Evolutionary conservation across 495 filamentous ascomycete species (phyloP).

Genomic region (Cairneyella variabilis): DNA sequence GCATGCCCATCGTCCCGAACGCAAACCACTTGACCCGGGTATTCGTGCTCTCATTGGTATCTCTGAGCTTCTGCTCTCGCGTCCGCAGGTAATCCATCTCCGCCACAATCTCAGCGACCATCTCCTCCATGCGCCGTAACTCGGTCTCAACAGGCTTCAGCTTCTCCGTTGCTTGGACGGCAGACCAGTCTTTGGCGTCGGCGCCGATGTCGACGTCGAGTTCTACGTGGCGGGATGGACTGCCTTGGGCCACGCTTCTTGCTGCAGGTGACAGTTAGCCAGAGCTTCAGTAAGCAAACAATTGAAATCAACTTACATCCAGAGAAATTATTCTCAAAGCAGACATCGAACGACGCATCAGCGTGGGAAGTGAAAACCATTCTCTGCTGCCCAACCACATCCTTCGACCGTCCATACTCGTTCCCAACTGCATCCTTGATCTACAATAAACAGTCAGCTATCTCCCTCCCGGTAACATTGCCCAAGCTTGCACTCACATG

Average conservation of each 20-base stretch:
- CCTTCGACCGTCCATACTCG: conserved; percentile 86
- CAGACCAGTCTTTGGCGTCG: conserved; percentile 97
- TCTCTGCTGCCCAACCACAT: conserved; percentile 86
- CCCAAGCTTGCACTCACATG: conserved; percentile 72
- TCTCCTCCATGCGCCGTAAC: conserved; percentile 86
- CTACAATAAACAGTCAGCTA: conserved; percentile 41
- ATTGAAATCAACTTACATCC: conserved; percentile 42
- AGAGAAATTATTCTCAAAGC: conserved; percentile 83
- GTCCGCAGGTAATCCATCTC: conserved; percentile 91
- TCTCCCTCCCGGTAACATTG: no score
- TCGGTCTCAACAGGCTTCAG: conserved; percentile 96
- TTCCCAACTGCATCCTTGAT: conserved; percentile 94
- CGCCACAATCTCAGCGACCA: conserved; percentile 72
- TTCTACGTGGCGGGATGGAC: conserved; percentile 76
- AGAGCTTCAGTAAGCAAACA: background rate
- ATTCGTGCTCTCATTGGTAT: conserved; percentile 99
- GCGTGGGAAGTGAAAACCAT: conserved; percentile 94
- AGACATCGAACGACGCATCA: conserved; percentile 94
- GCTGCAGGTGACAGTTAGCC: conserved; percentile 23
- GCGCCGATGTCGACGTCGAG: conserved; percentile 98
- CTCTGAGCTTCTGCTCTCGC: conserved; percentile 90
- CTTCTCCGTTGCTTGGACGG: conserved; percentile 94
- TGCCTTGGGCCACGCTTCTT: conserved; percentile 40
- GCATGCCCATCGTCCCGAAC: conserved; percentile 88
- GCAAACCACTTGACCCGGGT: conserved; percentile 98